Evolutionary conservation across 768 basidiomycete genomes (phyloP), one percentile per base, ranked within the genome.

Genomic region (Psilocybe subaeruginosa): DNA sequence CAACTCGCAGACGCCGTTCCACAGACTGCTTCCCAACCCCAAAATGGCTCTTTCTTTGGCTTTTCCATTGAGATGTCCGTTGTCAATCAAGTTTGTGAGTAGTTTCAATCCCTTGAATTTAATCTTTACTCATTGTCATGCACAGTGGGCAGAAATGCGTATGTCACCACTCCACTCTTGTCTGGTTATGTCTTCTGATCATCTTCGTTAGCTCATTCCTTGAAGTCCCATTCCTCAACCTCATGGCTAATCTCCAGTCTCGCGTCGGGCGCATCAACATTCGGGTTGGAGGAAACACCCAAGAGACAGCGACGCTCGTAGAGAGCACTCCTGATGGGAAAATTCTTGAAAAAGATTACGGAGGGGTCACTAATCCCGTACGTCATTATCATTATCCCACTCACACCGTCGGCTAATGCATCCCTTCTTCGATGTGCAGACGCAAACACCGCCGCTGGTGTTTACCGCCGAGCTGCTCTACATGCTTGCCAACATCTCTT

Each of bases 11-110:
- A 72, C 65, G 72, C 73, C 9, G 76, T 73, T 4, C 72, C 74
- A 3, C 60, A 65, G 2, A 75, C 73, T 11, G 64, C 76, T 1
- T 78, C 77, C 16, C 76, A 78, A 27, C 67, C 71, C 43, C 77
- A 77, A 6, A 61, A 58, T 30, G 63, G 65, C 11, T 47, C 57
- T 29, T 91, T 91, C 67, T 80, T 85, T 55, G 90, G 89, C 1
- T 91, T 92, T 70, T 90, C 87, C 3, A 81, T 93, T 48, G 91
- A 92, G 71, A 80, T 91, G 78, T 90, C 89, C 37, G 85, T 92
- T 6, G 80, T 86, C 7, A 84, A 82, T 56, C 84, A 85, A 76
- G 78, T 90, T 64, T 71, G 89, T 90, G 71, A 69, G 74, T 83
- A 45, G 61, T 65, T 45, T 54, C 53, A 9, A 16, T 8, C 46